phyloP scores from a whole-genome alignment of 2,329 filamentous ascomycete species.

The Xylariaceae sp. region DNA sequence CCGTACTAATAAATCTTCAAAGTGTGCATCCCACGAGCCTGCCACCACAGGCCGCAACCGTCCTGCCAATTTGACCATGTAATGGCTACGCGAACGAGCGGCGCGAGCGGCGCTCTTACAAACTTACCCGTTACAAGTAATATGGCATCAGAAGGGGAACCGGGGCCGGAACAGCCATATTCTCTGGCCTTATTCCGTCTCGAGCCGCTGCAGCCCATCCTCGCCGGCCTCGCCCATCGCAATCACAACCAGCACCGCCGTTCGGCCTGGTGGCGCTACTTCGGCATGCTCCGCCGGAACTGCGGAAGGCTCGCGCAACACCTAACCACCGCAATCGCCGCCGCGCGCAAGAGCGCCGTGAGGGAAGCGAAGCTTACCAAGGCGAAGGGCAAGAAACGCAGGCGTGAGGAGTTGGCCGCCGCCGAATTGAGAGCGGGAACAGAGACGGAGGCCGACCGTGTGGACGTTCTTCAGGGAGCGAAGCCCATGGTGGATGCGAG shows the following conservation, averaged over 20 bases:
- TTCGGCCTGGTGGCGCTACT: constrained; percentile 72
- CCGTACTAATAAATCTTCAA: too few species aligned
- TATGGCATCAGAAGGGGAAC: neutral
- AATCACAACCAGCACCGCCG: constrained; percentile 87
- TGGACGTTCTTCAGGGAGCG: constrained; percentile 1
- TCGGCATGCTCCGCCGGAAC: constrained; percentile 66
- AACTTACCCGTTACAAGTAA: neutral
- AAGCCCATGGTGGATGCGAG: constrained; percentile 6
- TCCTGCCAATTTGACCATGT: constrained; percentile 8
- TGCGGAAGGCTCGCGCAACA: constrained; percentile 47
- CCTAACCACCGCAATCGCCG: constrained; percentile 26
- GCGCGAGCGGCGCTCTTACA: constrained; percentile 5
- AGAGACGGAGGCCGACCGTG: neutral
- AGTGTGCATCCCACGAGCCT: too few species aligned
- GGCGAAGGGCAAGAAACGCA: constrained; percentile 36
- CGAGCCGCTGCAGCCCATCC: constrained; percentile 40
- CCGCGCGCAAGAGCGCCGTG: constrained; percentile 8
- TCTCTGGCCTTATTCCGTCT: constrained; percentile 25
- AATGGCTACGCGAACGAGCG: constrained; percentile 16
- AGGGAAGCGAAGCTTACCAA: constrained; percentile 16
- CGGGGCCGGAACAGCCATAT: constrained; percentile 7
- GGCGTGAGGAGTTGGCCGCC: constrained; percentile 29
- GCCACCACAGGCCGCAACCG: too few species aligned
- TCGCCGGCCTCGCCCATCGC: constrained; percentile 71
- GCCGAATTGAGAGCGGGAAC: constrained; percentile 9